Evolutionary conservation across 1,139 yeast genomes (phyloP).

Genomic region (Candida pseudoviswanathii): DNA sequence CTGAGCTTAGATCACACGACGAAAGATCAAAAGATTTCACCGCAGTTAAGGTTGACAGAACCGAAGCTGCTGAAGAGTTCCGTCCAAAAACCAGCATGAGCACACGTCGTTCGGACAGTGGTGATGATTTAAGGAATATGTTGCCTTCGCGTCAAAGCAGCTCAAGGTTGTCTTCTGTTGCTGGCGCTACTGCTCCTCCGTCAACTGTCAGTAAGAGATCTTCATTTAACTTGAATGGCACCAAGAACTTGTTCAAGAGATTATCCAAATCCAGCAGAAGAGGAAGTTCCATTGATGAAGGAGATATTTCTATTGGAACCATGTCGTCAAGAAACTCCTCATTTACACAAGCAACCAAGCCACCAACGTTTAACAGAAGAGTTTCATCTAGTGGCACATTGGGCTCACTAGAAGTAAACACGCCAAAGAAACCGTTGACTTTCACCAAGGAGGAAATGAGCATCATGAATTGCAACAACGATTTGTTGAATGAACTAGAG

Average conservation of each 20-base stretch:
- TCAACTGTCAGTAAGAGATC: conserved; percentile 13
- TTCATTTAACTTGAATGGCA: conserved; percentile 29
- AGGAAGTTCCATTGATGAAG: conserved; percentile 18
- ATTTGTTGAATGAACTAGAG: conserved; percentile 62
- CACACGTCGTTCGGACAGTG: conserved; percentile 6
- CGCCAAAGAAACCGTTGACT: conserved; percentile 16
- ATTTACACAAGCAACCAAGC: conserved; percentile 5
- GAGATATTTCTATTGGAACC: conserved; percentile 6
- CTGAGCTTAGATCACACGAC: conserved; percentile 2
- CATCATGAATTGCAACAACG: conserved; percentile 59
- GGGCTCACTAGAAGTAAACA: conserved; percentile 8
- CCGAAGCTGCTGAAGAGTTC: not conserved
- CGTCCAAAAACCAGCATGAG: not conserved
- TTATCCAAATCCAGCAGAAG: conserved; percentile 32
- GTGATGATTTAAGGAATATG: conserved; percentile 1
- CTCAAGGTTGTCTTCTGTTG: not conserved
- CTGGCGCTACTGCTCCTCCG: conserved; percentile 6
- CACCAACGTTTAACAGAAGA: conserved; percentile 13
- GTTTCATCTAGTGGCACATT: conserved; percentile 10
- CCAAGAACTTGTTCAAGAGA: conserved; percentile 37
- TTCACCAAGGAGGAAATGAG: conserved; percentile 65
- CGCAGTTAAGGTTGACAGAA: not conserved
- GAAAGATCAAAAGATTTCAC: conserved; percentile 4
- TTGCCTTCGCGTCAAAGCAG: not conserved
- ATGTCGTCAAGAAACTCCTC: conserved; percentile 4